Conservation (phyloP, 192 early-diverging fungal species). For the Gigaspora rosea region DNA sequence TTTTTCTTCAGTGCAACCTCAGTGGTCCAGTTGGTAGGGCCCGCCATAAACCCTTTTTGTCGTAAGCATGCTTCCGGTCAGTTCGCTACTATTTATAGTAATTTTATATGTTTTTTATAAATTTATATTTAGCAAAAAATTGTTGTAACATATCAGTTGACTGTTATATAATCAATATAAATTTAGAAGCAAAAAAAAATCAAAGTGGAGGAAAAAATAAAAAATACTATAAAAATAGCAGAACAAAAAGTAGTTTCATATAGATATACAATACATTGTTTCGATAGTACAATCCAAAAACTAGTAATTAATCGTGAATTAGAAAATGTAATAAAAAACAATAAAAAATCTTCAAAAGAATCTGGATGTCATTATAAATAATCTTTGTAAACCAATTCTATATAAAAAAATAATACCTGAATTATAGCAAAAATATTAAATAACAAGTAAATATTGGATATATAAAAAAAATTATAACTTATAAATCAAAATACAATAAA, state of each 20-base stretch:
- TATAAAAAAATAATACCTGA: constrained; percentile 21
- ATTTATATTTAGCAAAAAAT: too few species aligned
- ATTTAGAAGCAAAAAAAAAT: constrained; percentile 28
- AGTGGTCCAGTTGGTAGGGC: too few species aligned
- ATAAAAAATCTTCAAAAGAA: constrained; percentile 22
- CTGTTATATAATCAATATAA: constrained; percentile 11
- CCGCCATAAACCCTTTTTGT: too few species aligned
- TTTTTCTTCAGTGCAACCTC: too few species aligned
- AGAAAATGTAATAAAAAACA: constrained; percentile 27
- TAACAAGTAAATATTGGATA: constrained; percentile 6
- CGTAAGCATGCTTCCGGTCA: too few species aligned
- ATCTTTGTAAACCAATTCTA: constrained; percentile 4
- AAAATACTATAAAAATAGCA: constrained; percentile 28
- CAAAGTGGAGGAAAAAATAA: constrained; percentile 8
- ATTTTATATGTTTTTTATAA: too few species aligned
- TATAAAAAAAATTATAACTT: constrained; percentile 21
- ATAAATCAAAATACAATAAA: constrained; percentile 22
- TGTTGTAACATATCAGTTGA: too few species aligned
- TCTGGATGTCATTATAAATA: constrained; percentile 24
- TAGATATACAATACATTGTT: constrained; percentile 21
- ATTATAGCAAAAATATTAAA: constrained; percentile 25
- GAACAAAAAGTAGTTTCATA: constrained; percentile 25
- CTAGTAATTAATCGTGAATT: constrained; percentile 23
- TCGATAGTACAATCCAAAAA: constrained; percentile 13
- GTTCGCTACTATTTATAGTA: too few species aligned